phyloP scores from a whole-genome alignment of 441 rosid genomes.

The Erodium moschatum region DNA sequence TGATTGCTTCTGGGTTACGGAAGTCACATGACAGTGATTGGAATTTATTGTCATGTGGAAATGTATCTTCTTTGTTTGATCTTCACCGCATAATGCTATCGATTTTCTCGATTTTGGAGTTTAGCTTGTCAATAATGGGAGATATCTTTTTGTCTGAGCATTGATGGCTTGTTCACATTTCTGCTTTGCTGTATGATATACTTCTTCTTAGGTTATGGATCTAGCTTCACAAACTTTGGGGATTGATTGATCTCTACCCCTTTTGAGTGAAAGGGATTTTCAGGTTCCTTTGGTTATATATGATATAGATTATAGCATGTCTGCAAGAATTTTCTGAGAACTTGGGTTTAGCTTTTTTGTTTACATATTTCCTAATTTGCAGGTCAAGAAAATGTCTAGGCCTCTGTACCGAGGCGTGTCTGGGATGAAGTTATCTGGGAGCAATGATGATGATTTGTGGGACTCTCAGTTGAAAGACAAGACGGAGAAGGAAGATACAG shows the following conservation, averaged over 20 bases:
- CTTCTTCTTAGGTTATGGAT: not conserved
- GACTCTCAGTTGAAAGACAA: slow-evolving; percentile 78
- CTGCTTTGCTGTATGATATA: not conserved
- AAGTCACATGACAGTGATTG: not conserved
- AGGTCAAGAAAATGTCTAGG: slow-evolving; percentile 3
- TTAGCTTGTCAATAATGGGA: not conserved
- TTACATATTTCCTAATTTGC: not conserved
- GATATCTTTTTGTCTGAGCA: not conserved
- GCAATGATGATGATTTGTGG: slow-evolving; percentile 43
- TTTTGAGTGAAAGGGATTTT: not conserved
- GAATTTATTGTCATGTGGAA: not conserved
- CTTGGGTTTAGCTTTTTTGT: not conserved
- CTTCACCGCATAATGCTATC: not conserved
- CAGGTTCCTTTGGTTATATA: not conserved
- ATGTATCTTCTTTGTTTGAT: not conserved
- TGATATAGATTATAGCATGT: not conserved
- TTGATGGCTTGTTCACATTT: not conserved
- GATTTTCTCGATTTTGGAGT: not conserved
- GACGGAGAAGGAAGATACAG: slow-evolving; percentile 55
- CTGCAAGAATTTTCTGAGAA: not conserved
- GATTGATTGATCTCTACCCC: not conserved
- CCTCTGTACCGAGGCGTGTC: slow-evolving; percentile 43
- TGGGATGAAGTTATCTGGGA: slow-evolving; percentile 48
- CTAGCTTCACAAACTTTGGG: not conserved
- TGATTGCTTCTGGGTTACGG: slow-evolving; percentile 6